These are phyloP conservation scores for Colletotrichum noveboracense DNA, from an alignment of 2,329 filamentous ascomycete genomes.

Conservation along the genomic window DNA sequence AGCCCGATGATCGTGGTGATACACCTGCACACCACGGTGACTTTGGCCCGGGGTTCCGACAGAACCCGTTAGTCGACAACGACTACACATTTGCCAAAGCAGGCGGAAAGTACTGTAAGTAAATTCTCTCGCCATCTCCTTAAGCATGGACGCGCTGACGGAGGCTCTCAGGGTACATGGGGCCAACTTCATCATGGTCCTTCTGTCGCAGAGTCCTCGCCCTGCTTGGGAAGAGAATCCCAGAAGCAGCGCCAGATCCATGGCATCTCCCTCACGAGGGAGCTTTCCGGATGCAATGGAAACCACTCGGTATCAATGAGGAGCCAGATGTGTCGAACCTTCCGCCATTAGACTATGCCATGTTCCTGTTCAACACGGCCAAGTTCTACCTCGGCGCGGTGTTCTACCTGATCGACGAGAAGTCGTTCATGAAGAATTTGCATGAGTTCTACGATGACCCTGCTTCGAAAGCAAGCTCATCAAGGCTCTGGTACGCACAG, in stretches of 20 bases:
- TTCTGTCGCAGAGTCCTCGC: conserved; percentile 38
- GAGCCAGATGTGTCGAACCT: conserved; percentile 31
- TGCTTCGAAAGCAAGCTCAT: conserved; percentile 18
- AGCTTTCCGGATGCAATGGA: conserved; percentile 31
- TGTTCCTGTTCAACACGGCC: conserved; percentile 27
- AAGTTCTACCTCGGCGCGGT: conserved; percentile 28
- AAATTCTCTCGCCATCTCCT: background rate
- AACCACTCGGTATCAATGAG: conserved; percentile 26
- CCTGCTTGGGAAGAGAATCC: conserved; percentile 34
- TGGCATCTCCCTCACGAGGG: conserved; percentile 36
- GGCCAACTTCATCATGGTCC: conserved; percentile 39
- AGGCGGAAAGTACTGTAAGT: conserved; percentile 34
- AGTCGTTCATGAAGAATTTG: conserved; percentile 22
- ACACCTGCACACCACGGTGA: background rate
- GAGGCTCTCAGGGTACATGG: conserved; percentile 34
- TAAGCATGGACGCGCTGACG: background rate
- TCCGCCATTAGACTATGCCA: conserved; percentile 26
- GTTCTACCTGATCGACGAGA: conserved; percentile 28
- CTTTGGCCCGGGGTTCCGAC: conserved; percentile 15
- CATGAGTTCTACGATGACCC: conserved; percentile 28
- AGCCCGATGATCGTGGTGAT: background rate
- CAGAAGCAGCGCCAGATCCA: conserved; percentile 35
- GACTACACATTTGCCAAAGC: conserved; percentile 35
- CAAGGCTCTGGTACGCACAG: conserved; percentile 34
- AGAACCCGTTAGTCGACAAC: conserved; percentile 35